phyloP scores from a whole-genome alignment of 164 flowering plant species.

The Buxus sempervirens region DNA sequence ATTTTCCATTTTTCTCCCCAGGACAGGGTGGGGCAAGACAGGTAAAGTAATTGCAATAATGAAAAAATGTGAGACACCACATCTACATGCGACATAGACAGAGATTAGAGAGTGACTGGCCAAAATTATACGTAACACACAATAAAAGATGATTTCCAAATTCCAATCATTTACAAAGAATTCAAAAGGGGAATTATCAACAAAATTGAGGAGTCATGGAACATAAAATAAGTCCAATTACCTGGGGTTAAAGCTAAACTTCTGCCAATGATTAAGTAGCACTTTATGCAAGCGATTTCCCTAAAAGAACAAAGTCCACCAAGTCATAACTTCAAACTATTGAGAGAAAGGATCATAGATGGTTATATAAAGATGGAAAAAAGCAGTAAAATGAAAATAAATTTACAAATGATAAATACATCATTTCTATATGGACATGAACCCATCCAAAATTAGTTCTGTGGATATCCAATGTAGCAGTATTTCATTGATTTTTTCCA shows the following conservation, averaged over 20 bases:
- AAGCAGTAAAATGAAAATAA: background rate
- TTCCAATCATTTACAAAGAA: no score
- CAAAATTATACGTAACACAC: no score
- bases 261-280: conserved; percentile 91
- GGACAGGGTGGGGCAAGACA: no score
- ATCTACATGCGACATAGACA: no score
- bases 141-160: no score
- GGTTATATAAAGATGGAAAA: conserved; percentile 1
- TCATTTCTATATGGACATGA: no score
- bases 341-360: background rate
- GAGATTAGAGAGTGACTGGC: no score
- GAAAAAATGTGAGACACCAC: no score
- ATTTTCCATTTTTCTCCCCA: no score
- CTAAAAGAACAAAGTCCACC: conserved; percentile 32
- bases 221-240: conserved; percentile 22
- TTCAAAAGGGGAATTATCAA: background rate
- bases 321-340: conserved; percentile 12
- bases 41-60: no score
- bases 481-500: background rate
- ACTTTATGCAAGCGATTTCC: conserved; percentile 92
- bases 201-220: background rate
- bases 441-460: background rate
- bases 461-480: background rate
- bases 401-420: no score
- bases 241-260: conserved; percentile 98